Evolutionary conservation across 2,329 filamentous ascomycete species (phyloP).

Genomic region (Bertia moriformis): DNA sequence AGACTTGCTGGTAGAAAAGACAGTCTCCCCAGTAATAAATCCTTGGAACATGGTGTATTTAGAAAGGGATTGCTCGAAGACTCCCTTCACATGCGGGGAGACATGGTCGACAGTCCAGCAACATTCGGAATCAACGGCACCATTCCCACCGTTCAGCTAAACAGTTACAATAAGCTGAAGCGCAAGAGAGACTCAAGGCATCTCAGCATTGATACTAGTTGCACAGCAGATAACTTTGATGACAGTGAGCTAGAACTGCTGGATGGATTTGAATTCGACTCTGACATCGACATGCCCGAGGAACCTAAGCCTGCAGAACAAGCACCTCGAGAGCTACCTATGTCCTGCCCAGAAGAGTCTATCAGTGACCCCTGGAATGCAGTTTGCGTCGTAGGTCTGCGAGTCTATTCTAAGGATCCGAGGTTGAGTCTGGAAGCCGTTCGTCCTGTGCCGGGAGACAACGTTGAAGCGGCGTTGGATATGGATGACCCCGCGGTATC

Average conservation of each 20-base stretch:
- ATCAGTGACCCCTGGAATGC: slow-evolving; percentile 1
- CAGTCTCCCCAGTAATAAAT: neutral
- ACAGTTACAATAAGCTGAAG: neutral
- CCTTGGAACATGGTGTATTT: neutral
- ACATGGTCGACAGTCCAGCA: neutral
- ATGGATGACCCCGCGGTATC: neutral
- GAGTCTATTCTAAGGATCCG: neutral
- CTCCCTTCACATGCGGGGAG: too few species aligned
- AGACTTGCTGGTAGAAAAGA: neutral
- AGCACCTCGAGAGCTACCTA: neutral
- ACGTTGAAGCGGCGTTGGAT: neutral
- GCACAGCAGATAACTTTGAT: neutral
- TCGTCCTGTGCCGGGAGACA: neutral
- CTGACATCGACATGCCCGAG: neutral
- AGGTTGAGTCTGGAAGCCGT: neutral
- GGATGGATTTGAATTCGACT: slow-evolving; percentile 1
- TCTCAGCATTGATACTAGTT: neutral
- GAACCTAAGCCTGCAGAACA: neutral
- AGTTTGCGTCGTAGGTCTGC: neutral
- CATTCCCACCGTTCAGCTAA: neutral
- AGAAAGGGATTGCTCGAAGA: too few species aligned
- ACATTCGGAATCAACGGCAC: neutral
- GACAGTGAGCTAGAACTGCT: neutral
- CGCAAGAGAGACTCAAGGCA: neutral
- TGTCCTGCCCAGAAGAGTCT: neutral